Conservation (phyloP, 306 rosid genomes). For the Carpinus fangiana region DNA sequence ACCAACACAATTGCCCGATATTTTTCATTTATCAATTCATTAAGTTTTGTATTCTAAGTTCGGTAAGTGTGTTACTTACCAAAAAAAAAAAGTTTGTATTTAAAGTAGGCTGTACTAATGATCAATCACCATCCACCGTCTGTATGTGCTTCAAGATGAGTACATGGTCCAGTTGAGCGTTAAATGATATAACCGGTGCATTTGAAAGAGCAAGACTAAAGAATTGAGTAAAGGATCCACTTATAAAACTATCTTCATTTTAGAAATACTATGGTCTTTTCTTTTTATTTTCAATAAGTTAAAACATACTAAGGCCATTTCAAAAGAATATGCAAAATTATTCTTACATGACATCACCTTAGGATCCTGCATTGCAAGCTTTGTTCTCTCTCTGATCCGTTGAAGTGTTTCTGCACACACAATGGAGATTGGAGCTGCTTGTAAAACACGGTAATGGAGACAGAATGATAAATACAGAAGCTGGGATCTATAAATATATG, state of each 20-base stretch:
- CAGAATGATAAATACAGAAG: not conserved
- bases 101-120: not conserved
- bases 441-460: conserved; percentile 13
- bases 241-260: not conserved
- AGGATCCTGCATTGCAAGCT: conserved; percentile 98
- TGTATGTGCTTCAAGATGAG: not conserved
- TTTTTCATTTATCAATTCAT: not conserved
- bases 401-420: conserved; percentile 71
- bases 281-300: not conserved
- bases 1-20: not conserved
- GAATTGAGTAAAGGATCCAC: not conserved
- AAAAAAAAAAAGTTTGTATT: not conserved
- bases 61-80: not conserved
- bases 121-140: not conserved
- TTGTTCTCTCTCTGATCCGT: conserved; percentile 86
- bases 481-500: not conserved
- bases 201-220: not conserved
- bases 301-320: conserved; percentile 22
- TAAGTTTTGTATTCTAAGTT: not conserved
- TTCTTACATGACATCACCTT: conserved; percentile 99
- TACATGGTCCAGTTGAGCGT: not conserved
- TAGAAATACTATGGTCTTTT: conserved; percentile 21
- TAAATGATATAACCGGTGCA: not conserved
- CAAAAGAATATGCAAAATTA: conserved; percentile 42
- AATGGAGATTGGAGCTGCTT: conserved; percentile 13